phyloP scores from a whole-genome alignment of 225 moss, liverwort and hornwort genomes.

The Ulota crispa region DNA sequence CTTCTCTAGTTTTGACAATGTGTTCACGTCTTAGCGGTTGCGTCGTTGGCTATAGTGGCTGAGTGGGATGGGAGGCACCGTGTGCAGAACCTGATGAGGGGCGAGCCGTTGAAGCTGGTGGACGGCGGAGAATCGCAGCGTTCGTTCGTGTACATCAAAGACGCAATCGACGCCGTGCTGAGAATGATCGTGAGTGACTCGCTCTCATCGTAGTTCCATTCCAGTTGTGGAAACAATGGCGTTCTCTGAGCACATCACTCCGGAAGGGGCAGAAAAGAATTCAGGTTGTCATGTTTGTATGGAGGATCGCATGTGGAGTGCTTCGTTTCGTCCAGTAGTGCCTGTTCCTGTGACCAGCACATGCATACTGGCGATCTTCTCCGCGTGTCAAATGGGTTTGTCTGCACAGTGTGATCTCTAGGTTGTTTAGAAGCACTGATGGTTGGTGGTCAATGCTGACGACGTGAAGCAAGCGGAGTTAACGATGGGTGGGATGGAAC shows the following conservation, averaged over 20 bases:
- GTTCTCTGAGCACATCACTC: background rate
- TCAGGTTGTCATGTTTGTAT: background rate
- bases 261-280: too few species aligned
- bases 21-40: background rate
- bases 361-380: background rate
- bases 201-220: background rate
- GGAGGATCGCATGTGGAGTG: background rate
- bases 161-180: slow-evolving; percentile 54
- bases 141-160: slow-evolving; percentile 57
- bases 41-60: too few species aligned
- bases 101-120: slow-evolving; percentile 57
- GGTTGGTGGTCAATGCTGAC: background rate
- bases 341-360: too few species aligned
- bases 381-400: too few species aligned
- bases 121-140: slow-evolving; percentile 57
- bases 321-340: background rate
- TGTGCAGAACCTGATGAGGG: slow-evolving; percentile 52
- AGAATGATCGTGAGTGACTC: slow-evolving; percentile 48
- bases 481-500: background rate
- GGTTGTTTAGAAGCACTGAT: background rate
- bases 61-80: too few species aligned
- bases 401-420: too few species aligned
- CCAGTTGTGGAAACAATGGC: background rate
- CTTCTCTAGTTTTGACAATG: too few species aligned
- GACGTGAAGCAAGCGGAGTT: background rate